Base-by-base conservation (phyloP, 306 rosid genomes). In the Dalbergia oliveri region DNA sequence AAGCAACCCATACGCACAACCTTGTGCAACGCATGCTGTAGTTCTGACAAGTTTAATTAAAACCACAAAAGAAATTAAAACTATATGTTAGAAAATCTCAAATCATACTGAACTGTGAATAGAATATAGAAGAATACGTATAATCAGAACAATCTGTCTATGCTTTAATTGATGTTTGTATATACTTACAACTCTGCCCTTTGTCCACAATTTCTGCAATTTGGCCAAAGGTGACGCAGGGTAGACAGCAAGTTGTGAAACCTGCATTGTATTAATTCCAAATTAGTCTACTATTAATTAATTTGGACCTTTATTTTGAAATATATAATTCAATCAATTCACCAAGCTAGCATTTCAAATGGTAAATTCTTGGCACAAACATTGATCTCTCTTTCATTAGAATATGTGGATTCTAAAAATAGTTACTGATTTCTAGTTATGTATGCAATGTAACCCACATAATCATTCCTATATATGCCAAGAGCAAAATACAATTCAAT, bases 211-310 rank as follows among this genome's bases (percentile, higher is more conserved):
- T 9, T 71, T 86, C 87, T 41, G 87, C 89, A 65, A 86, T 76
- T 83, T 83, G 89, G 66, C 85, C 87, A 68, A 86, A 86, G 5
- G 89, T 86, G 65, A 86, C 11, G 71, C 89, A 83, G 0, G 89
- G 89, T 6, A 86, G 79, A 44, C 80, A 76, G 16, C 89, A 86
- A 41, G 89, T 80, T 72, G 83, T 67, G 3, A 77, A 72, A 72
- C 87, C 89, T 86, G 80, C 81, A 26, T 19, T n/a, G 51, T 57
- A 63, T 76, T 68, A 51, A 12, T 53, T 8, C n/a, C 23, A 19
- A 6, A 45, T 56, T 11, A 50, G n/a, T 50, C 11, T 50, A 13
- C 56, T 12, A 50, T 63, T 13, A n/a, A 49, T 69, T 49, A 33
- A 3, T 43, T 12, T 23, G 23, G 13, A 69, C 23, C 1, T 21